Base-by-base conservation (phyloP, 2,329 filamentous ascomycete species). In the Neopestalotiopsis clavispora region DNA sequence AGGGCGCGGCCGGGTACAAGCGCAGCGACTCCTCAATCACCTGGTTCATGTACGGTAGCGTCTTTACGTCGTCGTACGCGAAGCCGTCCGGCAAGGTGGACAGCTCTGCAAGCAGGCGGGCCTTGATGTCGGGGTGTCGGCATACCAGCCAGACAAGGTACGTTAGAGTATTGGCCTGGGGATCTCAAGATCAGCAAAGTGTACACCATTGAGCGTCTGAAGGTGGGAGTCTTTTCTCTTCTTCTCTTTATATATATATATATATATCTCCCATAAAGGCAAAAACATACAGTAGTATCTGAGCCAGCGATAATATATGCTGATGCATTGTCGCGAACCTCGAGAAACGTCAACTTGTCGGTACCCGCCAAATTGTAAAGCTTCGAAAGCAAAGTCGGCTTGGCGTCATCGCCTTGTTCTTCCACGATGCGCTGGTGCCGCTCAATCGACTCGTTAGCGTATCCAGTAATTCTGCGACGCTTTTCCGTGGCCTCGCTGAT, bases 21-120 rank as follows among this genome's bases (percentile, higher is more conserved):
- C 84, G 80, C 52, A 87, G 76, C 0, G 80, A 79, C 74, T 87
- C 85, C 0, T 81, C 77, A 58, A 87, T 80, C 32, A 84, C 78
- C 5, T 78, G 73, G 60, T 84, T 80, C 5, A 87, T 74, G 42
- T 82, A 80, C 0, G 79, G 79, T 12, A 86, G 72, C 1, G 73
- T 69, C 32, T 80, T 76, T 1, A 86, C 68, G 4, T 79, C 73
- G 0, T 74, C 71, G 28, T 80, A 78, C 4, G 70, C 71, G 52
- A 78, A 81, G 23, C 71, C 74, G 2, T 64, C 70, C 0, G 79
- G 78, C 4, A 85, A 72, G 0, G 71, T 69, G 42, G 72, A 72
- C 0, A 86, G 71, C 71, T 83, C 81, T 1, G 73, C 68, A 0
- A 81, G 71, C 0, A 86, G 74, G 5, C 68, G 70, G 1, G 74